A percentile compares a stretch with the other conserved stretches of the same genome.
Conservation (phyloP, 768 basidiomycete genomes). For the Phylloporus scabripes region DNA sequence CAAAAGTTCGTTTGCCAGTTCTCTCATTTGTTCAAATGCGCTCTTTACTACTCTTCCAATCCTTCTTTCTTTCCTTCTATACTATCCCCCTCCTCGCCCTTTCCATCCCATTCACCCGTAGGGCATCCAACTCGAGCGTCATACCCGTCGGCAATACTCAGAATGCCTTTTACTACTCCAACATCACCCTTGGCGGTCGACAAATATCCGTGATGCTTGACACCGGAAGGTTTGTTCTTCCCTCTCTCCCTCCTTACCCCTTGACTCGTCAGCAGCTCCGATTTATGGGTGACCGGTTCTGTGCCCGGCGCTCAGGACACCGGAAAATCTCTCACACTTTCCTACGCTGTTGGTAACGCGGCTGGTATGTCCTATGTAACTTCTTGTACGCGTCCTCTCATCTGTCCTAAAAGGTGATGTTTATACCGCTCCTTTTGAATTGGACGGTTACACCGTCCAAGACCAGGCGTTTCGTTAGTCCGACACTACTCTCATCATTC, state of each 20-base stretch:
- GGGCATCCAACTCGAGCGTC: slow-evolving; percentile 20
- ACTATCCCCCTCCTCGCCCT: slow-evolving; percentile 23
- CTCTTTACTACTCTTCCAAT: slow-evolving; percentile 14
- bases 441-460: slow-evolving; percentile 53
- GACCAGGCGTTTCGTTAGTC: slow-evolving; percentile 64
- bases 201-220: slow-evolving; percentile 61
- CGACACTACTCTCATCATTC: neutral
- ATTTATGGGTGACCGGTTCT: slow-evolving; percentile 62
- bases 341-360: slow-evolving; percentile 67
- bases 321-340: slow-evolving; percentile 50
- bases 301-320: slow-evolving; percentile 49
- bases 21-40: slow-evolving; percentile 13
- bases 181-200: slow-evolving; percentile 61
- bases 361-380: slow-evolving; percentile 37
- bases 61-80: slow-evolving; percentile 18
- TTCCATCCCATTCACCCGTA: slow-evolving; percentile 31
- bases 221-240: slow-evolving; percentile 59
- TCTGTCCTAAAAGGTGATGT: slow-evolving; percentile 43
- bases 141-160: slow-evolving; percentile 56
- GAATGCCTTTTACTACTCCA: slow-evolving; percentile 69
- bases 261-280: slow-evolving; percentile 44
- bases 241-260: neutral
- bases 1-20: neutral
- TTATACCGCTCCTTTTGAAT: slow-evolving; percentile 44
- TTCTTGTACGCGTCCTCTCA: neutral